Evolutionary conservation across 2,329 filamentous ascomycete species (phyloP).

Genomic region (Xylaria sp.): DNA sequence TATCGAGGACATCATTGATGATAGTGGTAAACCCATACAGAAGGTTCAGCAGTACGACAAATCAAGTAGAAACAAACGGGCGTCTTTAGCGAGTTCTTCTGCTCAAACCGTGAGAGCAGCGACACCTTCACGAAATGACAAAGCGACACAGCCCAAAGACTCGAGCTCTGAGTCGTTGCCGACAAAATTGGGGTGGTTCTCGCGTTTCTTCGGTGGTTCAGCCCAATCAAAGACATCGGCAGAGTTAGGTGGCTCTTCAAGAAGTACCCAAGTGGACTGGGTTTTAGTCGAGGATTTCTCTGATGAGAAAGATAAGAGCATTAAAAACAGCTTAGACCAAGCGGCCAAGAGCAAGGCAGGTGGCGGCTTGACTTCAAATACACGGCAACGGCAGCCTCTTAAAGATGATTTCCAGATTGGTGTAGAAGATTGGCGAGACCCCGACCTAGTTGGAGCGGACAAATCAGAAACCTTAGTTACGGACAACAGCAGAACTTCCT

Average conservation of each 20-base stretch:
- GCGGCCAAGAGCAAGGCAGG: constrained; percentile 42
- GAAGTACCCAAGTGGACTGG: constrained; percentile 77
- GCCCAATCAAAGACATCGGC: constrained; percentile 46
- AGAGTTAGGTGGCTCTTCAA: constrained; percentile 67
- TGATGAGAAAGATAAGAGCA: constrained; percentile 55
- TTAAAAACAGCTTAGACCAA: constrained; percentile 50
- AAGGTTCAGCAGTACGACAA: constrained; percentile 59
- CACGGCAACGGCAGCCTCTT: constrained; percentile 29
- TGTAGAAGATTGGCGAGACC: constrained; percentile 86
- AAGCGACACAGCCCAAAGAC: constrained; percentile 37
- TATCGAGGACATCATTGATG: constrained; percentile 64
- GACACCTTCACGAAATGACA: constrained; percentile 34
- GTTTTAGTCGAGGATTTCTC: constrained; percentile 70
- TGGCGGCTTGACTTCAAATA: constrained; percentile 28
- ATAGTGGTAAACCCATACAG: constrained; percentile 62
- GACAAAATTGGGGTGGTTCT: constrained; percentile 50
- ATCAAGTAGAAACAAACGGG: constrained; percentile 45
- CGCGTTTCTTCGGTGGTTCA: constrained; percentile 48
- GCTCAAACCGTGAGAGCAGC: constrained; percentile 37
- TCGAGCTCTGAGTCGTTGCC: constrained; percentile 33
- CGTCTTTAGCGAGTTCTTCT: constrained; percentile 41
- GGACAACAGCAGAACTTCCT: constrained; percentile 40
- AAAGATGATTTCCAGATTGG: constrained; percentile 77
- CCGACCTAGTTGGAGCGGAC: constrained; percentile 65
- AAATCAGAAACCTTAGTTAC: constrained; percentile 21